Evolutionary conservation across 768 basidiomycete species (phyloP), one percentile per base, ranked within the genome.

Genomic region (Chlorophyllum brunneum): DNA sequence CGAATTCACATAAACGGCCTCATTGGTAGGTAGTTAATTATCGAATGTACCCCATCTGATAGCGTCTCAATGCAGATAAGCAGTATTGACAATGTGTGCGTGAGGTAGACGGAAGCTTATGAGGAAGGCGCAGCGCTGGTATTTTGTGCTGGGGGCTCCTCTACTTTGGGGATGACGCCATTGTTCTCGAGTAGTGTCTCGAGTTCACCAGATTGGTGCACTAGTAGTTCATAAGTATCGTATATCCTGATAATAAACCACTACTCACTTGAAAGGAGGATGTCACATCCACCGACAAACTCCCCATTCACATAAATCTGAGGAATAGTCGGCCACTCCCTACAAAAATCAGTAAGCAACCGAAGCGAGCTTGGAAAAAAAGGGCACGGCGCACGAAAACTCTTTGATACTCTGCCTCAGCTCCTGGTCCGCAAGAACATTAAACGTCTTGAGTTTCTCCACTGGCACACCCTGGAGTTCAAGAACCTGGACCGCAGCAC

Each of bases 281-380:
- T 98, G 71, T 99, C 95, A 67, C 95, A 97, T 48, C 95, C 97
- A 27, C 95, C 95, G 36, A 99, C 77, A 62, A 99, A 99, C 66
- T 97, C 94, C 4, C 95, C 95, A 48, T 90, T 85, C 30, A 98
- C 78, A 63, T 95, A 99, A 10, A 99, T 67, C 66, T 99, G 95
- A 9, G 95, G 95, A 58, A 99, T 85, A 16, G 95, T 99, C 11
- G 95, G 95, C 95, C 95, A 99, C 57, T 97, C 91, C 20, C 95
- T 98, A 60, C 13, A 54, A 30, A 34, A 51, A 2, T 13, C 9
- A 24, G 31, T 49, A 8, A 39, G 34, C 16, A 38, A 46, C 41
- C 48, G 10, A 36, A 22, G 29, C 27, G 5, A 6, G 6, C 22
- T 49, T 16, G 40, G 9, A 18, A 40, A 6, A 27, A 5, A 26